These are phyloP conservation scores for Diaporthe australafricana DNA, from an alignment of 2,329 filamentous ascomycete species.

Conservation along the genomic window DNA sequence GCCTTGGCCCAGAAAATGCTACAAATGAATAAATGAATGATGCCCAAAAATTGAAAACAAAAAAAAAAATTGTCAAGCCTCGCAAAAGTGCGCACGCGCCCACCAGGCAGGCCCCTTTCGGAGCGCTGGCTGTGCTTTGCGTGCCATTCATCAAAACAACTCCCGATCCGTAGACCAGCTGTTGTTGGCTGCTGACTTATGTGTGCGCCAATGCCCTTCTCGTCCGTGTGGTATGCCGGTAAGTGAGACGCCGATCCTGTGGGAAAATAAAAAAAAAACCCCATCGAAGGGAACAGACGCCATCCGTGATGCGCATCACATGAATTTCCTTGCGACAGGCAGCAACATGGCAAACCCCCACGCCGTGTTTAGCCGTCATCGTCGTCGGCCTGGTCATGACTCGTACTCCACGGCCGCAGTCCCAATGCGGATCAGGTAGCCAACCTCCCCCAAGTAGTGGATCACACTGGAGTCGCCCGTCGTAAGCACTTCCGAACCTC, in stretches of 20 bases:
- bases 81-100: background rate
- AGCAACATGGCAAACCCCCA: background rate
- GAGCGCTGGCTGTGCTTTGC: background rate
- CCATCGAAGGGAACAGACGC: conserved; percentile 4
- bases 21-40: background rate
- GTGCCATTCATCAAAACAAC: background rate
- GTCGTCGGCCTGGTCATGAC: conserved; percentile 29
- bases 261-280: background rate
- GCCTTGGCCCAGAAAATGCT: conserved; percentile 35
- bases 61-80: background rate
- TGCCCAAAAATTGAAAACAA: background rate
- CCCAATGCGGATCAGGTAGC: conserved; percentile 5
- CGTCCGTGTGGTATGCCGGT: background rate
- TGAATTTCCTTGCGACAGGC: background rate
- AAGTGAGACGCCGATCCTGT: background rate
- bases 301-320: background rate
- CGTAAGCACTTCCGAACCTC: conserved; percentile 23
- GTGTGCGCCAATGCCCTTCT: background rate
- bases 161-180: background rate
- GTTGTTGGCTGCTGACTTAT: background rate
- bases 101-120: background rate
- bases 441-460: conserved; percentile 6
- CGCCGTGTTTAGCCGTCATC: conserved; percentile 23
- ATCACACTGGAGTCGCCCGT: conserved; percentile 6
- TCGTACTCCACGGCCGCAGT: conserved; percentile 16